phyloP scores from a whole-genome alignment of 2,329 filamentous ascomycete genomes.

The Zasmidium citrigriseum region DNA sequence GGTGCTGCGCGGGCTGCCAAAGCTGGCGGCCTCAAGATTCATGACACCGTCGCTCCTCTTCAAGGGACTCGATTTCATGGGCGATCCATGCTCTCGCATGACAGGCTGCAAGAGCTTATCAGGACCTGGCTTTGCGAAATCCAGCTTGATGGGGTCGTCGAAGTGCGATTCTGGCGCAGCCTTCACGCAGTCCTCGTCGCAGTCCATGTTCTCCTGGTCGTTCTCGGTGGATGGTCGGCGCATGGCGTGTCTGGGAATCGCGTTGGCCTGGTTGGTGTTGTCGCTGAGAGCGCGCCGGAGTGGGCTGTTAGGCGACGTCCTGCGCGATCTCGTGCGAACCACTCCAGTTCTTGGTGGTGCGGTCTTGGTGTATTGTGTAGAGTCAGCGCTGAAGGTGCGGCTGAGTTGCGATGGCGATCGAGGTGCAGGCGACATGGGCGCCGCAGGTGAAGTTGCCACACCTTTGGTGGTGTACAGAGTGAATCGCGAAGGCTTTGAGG shows the following conservation, averaged over 20 bases:
- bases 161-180: conserved; percentile 29
- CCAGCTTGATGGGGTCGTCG: conserved; percentile 50
- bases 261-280: conserved; percentile 71
- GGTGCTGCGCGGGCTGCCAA: conserved; percentile 87
- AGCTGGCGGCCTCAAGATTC: conserved; percentile 76
- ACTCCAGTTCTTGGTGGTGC: conserved; percentile 30
- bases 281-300: conserved; percentile 74
- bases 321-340: conserved; percentile 55
- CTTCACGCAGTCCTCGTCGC: conserved; percentile 25
- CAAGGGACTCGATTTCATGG: conserved; percentile 74
- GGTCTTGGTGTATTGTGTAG: conserved; percentile 37
- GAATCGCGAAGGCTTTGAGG: conserved; percentile 75
- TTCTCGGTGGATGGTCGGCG: conserved; percentile 52
- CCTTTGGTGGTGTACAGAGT: conserved; percentile 57
- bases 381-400: conserved; percentile 47
- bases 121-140: conserved; percentile 48
- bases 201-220: conserved; percentile 39
- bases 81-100: conserved; percentile 50
- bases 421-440: conserved; percentile 33
- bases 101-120: conserved; percentile 47
- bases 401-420: conserved; percentile 45
- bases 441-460: conserved; percentile 39
- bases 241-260: conserved; percentile 52
- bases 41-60: conserved; percentile 91
- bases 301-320: conserved; percentile 78